These are phyloP conservation scores for Solanum tacnaense DNA, from an alignment of 257 asterid species.

Conservation along the genomic window DNA sequence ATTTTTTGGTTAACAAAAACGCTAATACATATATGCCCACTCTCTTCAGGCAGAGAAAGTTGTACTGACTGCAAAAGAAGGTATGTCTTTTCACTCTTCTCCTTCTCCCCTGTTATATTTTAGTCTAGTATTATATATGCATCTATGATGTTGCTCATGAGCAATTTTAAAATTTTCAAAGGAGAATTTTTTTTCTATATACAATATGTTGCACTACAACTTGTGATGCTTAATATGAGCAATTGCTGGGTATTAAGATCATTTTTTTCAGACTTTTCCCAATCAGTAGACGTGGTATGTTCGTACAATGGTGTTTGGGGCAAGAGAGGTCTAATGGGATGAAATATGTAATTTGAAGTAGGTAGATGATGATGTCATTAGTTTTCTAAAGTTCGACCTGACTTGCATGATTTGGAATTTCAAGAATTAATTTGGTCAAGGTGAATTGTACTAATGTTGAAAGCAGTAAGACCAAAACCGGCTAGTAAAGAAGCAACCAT, in stretches of 20 bases:
- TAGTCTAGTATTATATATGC: background rate
- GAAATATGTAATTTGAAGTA: background rate
- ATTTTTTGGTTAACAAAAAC: background rate
- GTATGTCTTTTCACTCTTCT: background rate
- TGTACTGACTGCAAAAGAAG: background rate
- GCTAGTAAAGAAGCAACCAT: background rate
- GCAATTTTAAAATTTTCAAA: background rate
- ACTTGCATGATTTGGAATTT: background rate
- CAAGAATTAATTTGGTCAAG: background rate
- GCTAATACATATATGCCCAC: background rate
- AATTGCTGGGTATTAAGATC: background rate
- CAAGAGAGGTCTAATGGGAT: background rate
- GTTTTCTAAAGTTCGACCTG: no score
- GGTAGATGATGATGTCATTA: background rate
- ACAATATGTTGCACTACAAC: background rate
- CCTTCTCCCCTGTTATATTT: background rate
- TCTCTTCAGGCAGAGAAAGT: background rate
- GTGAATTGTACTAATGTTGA: background rate
- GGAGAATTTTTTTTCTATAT: background rate
- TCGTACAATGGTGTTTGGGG: background rate
- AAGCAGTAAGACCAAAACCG: background rate
- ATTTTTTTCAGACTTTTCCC: no score
- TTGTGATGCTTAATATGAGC: background rate
- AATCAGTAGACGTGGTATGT: background rate
- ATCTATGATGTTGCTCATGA: background rate